Evolutionary conservation across 2,329 filamentous ascomycete species (phyloP), one percentile per base, ranked within the genome.

Genomic region (Corinectria fuckeliana): DNA sequence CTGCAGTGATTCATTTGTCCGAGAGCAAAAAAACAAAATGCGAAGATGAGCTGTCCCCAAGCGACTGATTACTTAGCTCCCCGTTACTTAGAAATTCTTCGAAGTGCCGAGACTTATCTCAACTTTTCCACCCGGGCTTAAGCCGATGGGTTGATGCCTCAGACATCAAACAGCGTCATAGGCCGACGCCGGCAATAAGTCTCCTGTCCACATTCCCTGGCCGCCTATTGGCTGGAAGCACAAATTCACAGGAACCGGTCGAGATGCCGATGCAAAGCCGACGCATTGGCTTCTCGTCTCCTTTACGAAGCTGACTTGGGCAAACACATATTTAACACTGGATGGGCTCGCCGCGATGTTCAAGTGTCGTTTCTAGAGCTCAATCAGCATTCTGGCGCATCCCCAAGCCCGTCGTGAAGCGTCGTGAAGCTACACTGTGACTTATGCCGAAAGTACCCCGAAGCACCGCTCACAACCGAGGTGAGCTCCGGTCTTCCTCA

Each of bases 161-260:
- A 71, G 68, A 66, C 71, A 69, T 56, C 65, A 64, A 69, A 63
- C 63, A 60, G 67, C 67, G 69, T 72, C 70, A 72, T 72, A 67
- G 67, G 61, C 72, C 67, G 67, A 62, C 60, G 62, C 62, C 66
- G 65, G 66, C 56, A 20, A 14, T 21, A 25, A 30, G 18, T 20
- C n/a, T 32, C 25, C 20, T 18, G 48, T 44, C 36, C 41, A 48
- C 20, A 60, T 62, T 65, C 38, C 21, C 47, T 14, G 42, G 18
- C 56, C 36, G 53, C 47, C 48, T 38, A 68, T 70, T 69, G 63
- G 65, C 41, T 45, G 44, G 36, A 16, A 39, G 16, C 38, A 28
- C 28, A 36, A 49, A 34, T 53, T 56, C 48, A 56, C 48, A 59
- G 41, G 51, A 58, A 57, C 52, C 45, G 23, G 36, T 21, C 23